Conservation (phyloP, 116 monocot genomes). For the Trichopus zeylanicus region DNA sequence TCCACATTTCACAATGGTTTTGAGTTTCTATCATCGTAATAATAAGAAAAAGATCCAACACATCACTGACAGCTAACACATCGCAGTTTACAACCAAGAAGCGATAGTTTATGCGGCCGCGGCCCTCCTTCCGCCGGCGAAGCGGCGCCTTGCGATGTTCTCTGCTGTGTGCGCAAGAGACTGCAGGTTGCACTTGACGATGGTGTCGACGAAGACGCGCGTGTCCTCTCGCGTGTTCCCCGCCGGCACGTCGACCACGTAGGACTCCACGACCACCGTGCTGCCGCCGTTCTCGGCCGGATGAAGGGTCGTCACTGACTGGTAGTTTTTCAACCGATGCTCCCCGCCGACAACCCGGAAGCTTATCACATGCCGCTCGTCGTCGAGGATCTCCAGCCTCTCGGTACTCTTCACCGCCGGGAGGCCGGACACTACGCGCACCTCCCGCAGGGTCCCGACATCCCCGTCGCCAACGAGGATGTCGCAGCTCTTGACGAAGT, state of each 20-base stretch:
- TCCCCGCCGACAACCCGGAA: conserved; percentile 85
- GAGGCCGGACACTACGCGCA: conserved; percentile 61
- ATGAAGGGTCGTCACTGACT: conserved; percentile 77
- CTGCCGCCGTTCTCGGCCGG: conserved; percentile 7
- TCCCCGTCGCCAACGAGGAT: conserved; percentile 22
- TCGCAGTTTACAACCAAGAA: not conserved
- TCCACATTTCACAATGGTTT: too few relatives aligned
- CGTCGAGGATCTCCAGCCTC: conserved; percentile 77
- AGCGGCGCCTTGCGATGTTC: conserved; percentile 3
- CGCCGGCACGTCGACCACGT: conserved; percentile 28
- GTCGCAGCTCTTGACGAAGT: conserved; percentile 60
- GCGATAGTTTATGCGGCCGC: not conserved
- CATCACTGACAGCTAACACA: too few relatives aligned
- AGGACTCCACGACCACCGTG: conserved; percentile 60
- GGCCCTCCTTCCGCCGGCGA: not conserved
- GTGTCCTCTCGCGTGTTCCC: conserved; percentile 85
- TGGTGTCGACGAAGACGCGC: conserved; percentile 68
- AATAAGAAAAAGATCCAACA: too few relatives aligned
- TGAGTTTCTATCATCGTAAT: too few relatives aligned
- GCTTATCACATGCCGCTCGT: conserved; percentile 68
- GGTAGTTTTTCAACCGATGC: conserved; percentile 20
- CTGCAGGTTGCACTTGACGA: conserved; percentile 74
- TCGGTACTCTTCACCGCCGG: conserved; percentile 66
- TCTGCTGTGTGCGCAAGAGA: conserved; percentile 58
- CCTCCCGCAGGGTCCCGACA: conserved; percentile 60